A percentile compares a stretch with the other conserved stretches of the same genome.
Conservation (phyloP, 2,329 filamentous ascomycete species). For the Ophioceras dolichostomum region DNA sequence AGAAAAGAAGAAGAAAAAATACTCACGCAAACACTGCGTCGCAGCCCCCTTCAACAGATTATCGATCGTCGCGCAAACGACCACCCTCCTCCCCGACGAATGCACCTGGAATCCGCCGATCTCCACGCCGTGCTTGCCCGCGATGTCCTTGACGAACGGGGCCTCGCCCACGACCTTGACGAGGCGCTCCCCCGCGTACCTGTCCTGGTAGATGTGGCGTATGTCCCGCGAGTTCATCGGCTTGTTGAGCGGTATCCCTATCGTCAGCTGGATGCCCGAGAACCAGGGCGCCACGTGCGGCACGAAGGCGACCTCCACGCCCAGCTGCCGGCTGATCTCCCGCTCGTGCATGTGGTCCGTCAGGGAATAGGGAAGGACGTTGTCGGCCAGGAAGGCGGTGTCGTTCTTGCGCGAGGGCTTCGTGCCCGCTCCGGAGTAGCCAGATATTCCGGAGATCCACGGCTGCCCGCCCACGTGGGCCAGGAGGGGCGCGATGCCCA, state of each 20-base stretch:
- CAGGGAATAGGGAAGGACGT: constrained; percentile 81
- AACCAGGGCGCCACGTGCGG: constrained; percentile 97
- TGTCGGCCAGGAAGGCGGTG: constrained; percentile 67
- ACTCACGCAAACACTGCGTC: constrained; percentile 80
- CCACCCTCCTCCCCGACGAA: constrained; percentile 76
- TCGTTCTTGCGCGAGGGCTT: constrained; percentile 95
- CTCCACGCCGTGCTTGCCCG: constrained; percentile 77
- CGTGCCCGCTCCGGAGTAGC: constrained; percentile 89
- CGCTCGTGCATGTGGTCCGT: constrained; percentile 93
- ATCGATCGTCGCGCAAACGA: constrained; percentile 90
- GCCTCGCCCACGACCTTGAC: constrained; percentile 86
- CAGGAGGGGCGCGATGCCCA: constrained; percentile 75
- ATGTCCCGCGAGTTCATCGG: constrained; percentile 86
- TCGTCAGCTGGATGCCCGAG: constrained; percentile 85
- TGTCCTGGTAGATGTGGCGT: constrained; percentile 87
- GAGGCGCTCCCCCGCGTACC: constrained; percentile 90
- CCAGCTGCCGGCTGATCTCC: constrained; percentile 74
- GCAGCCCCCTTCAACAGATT: constrained; percentile 89
- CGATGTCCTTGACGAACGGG: constrained; percentile 75
- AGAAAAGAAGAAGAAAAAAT: no score
- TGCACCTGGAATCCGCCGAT: constrained; percentile 95
- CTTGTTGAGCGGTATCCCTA: constrained; percentile 77
- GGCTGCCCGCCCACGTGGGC: constrained; percentile 66
- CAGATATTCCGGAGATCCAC: constrained; percentile 79
- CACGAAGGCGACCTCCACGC: constrained; percentile 63